Evolutionary conservation across 2,329 filamentous ascomycete genomes (phyloP).

Genomic region (Botrytis sinoallii): DNA sequence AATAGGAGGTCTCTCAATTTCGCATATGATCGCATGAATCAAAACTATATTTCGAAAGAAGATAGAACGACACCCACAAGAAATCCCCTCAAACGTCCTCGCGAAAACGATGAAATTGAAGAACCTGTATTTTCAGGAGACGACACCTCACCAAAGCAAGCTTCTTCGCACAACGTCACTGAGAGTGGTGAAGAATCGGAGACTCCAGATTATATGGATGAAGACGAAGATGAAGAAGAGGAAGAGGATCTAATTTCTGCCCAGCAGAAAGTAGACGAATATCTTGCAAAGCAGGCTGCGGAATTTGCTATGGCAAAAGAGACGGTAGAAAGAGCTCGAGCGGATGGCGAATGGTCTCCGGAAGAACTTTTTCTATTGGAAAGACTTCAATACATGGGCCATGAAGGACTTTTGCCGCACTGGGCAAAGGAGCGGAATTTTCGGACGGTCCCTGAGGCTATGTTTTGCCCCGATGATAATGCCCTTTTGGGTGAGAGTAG

Average conservation of each 20-base stretch:
- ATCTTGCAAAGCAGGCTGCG: constrained; percentile 34
- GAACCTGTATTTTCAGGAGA: constrained; percentile 17
- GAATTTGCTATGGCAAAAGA: constrained; percentile 27
- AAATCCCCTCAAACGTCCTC: constrained; percentile 32
- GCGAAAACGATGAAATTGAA: constrained; percentile 28
- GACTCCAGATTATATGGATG: constrained; percentile 3
- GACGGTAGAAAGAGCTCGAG: constrained; percentile 30
- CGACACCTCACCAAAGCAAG: constrained; percentile 27
- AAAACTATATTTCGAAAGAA: constrained; percentile 25
- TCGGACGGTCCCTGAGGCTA: constrained; percentile 31
- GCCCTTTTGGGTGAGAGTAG: constrained; percentile 32
- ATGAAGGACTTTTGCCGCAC: constrained; percentile 34
- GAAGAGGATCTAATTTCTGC: constrained; percentile 23
- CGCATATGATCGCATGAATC: constrained; percentile 19
- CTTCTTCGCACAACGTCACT: constrained; percentile 20
- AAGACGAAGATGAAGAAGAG: constrained; percentile 18
- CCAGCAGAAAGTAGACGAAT: constrained; percentile 34
- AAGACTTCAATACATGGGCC: constrained; percentile 34
- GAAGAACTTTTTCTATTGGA: constrained; percentile 36
- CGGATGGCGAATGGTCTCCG: constrained; percentile 33
- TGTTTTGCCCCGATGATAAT: constrained; percentile 32
- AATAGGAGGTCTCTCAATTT: constrained; percentile 22
- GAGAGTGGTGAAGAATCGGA: constrained; percentile 4
- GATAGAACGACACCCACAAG: constrained; percentile 18
- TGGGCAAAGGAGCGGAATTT: constrained; percentile 34